These are phyloP conservation scores for Mucor irregularis DNA, from an alignment of 371 early-diverging fungal genomes.

Conservation along the genomic window DNA sequence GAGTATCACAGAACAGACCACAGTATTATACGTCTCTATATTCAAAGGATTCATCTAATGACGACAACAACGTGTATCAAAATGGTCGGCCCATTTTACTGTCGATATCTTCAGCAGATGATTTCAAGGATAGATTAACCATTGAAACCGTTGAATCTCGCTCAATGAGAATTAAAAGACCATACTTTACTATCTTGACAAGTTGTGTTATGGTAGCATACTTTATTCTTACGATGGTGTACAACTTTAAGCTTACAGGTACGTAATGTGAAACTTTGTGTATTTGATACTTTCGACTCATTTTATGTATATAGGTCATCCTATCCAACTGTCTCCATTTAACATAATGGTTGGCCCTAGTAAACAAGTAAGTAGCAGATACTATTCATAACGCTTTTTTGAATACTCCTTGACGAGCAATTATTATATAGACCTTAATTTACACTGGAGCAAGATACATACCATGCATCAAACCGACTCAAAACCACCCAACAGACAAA, in stretches of 20 bases:
- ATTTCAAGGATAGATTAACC: no score
- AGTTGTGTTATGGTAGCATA: slow-evolving; percentile 2
- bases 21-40: no score
- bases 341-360: slow-evolving; percentile 53
- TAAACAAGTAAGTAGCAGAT: slow-evolving; percentile 21
- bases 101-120: no score
- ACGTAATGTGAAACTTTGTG: neutral
- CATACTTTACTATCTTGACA: neutral
- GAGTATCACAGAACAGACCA: no score
- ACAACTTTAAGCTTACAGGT: slow-evolving; percentile 6
- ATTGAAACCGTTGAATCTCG: no score
- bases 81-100: no score
- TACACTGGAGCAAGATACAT: slow-evolving; percentile 44
- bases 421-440: slow-evolving; percentile 40
- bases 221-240: neutral
- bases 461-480: slow-evolving; percentile 44
- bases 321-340: slow-evolving; percentile 38
- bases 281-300: neutral
- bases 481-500: neutral
- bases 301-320: slow-evolving; percentile 15
- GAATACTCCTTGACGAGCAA: no score
- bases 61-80: no score
- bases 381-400: neutral
- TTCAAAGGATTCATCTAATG: no score
- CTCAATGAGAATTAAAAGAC: no score